Evolutionary conservation across 441 rosid species (phyloP).

Genomic region (Breynia disticha): DNA sequence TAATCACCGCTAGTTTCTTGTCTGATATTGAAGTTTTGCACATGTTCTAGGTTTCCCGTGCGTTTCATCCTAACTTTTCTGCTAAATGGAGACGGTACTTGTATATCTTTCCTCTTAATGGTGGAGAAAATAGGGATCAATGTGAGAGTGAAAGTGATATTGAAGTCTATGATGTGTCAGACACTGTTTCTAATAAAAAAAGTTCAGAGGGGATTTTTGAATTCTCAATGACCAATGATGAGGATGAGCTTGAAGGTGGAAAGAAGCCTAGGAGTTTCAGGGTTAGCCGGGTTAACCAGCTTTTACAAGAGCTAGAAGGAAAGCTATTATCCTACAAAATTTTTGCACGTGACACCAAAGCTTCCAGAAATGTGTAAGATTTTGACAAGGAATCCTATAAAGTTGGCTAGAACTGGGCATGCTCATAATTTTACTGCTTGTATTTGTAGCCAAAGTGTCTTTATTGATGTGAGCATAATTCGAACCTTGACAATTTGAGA

Average conservation of each 20-base stretch:
- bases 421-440: background rate
- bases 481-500: background rate
- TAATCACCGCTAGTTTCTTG: background rate
- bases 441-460: background rate
- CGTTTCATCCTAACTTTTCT: slow-evolving; percentile 91
- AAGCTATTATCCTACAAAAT: slow-evolving; percentile 70
- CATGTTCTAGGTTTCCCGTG: slow-evolving; percentile 63
- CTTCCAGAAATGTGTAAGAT: slow-evolving; percentile 85
- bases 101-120: slow-evolving; percentile 73
- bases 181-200: slow-evolving; percentile 25
- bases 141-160: slow-evolving; percentile 22
- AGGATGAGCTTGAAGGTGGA: slow-evolving; percentile 29
- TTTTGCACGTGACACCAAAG: slow-evolving; percentile 95
- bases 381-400: slow-evolving; percentile 1
- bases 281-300: slow-evolving; percentile 58
- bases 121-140: slow-evolving; percentile 33
- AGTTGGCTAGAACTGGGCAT: background rate
- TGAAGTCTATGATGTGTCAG: slow-evolving; percentile 19
- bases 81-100: slow-evolving; percentile 96
- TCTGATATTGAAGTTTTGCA: slow-evolving; percentile 8
- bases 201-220: slow-evolving; percentile 22
- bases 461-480: background rate
- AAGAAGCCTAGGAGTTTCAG: slow-evolving; percentile 46
- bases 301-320: slow-evolving; percentile 74
- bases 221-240: slow-evolving; percentile 17